Conservation (phyloP, 2,329 filamentous ascomycete species). For the Elsinoe necatrix region DNA sequence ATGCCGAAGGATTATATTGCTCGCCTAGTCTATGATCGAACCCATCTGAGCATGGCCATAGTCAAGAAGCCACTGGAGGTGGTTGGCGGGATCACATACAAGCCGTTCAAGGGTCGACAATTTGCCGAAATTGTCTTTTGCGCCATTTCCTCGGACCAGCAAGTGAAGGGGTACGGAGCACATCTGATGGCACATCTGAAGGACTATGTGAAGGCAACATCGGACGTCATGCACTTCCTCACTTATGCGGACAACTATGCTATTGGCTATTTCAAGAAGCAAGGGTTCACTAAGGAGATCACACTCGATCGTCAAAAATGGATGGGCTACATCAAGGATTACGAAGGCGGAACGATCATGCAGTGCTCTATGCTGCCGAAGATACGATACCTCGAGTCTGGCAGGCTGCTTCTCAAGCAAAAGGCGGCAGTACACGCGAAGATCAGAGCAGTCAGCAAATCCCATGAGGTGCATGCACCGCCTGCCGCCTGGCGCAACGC, state of each 20-base stretch:
- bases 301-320: conserved; percentile 81
- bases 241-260: conserved; percentile 99
- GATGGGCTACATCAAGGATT: conserved; percentile 99
- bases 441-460: conserved; percentile 83
- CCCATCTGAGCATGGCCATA: conserved; percentile 92
- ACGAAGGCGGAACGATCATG: conserved; percentile 98
- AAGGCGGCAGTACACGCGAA: conserved; percentile 94
- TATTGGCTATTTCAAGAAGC: conserved; percentile 98
- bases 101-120: conserved; percentile 80
- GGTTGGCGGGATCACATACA: conserved; percentile 82
- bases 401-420: conserved; percentile 92
- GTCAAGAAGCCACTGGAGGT: conserved; percentile 62
- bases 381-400: conserved; percentile 86
- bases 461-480: conserved; percentile 76
- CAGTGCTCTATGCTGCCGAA: conserved; percentile 96
- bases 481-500: conserved; percentile 73
- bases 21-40: conserved; percentile 91
- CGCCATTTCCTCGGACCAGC: conserved; percentile 93
- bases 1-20: conserved; percentile 99
- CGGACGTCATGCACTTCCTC: conserved; percentile 94
- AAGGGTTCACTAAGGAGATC: conserved; percentile 98
- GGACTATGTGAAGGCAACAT: conserved; percentile 95
- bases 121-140: conserved; percentile 99
- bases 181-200: conserved; percentile 98
- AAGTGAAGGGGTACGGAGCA: conserved; percentile 96